A percentile compares a stretch with the other conserved stretches of the same genome.
These are phyloP conservation scores for Myxozyma mucilagina DNA, from an alignment of 805 yeast species.

Conservation along the genomic window DNA sequence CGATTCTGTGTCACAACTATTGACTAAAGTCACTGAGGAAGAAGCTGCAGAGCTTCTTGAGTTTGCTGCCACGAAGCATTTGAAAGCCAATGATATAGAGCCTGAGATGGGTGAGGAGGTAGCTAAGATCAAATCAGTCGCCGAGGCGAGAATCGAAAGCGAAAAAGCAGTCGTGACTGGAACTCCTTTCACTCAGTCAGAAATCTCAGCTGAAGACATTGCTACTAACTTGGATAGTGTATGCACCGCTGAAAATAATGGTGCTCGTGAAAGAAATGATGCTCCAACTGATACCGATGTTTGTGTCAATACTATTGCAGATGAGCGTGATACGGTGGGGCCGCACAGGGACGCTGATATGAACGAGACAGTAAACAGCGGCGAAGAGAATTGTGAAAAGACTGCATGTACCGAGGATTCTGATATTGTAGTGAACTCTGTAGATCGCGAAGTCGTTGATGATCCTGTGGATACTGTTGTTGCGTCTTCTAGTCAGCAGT, in stretches of 20 bases:
- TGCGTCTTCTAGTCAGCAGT: too few species aligned
- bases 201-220: not conserved
- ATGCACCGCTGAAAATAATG: not conserved
- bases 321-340: not conserved
- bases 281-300: too few species aligned
- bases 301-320: not conserved
- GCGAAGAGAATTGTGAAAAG: too few species aligned
- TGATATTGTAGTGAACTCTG: too few species aligned
- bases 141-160: not conserved
- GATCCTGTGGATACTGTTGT: too few species aligned
- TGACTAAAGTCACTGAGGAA: not conserved
- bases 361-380: too few species aligned
- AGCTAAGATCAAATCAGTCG: not conserved
- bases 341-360: not conserved
- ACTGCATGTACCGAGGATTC: too few species aligned
- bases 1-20: not conserved
- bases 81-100: not conserved
- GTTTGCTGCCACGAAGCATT: not conserved
- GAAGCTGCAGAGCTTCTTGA: constrained; percentile 6
- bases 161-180: too few species aligned
- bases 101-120: not conserved
- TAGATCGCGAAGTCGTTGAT: too few species aligned
- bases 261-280: not conserved
- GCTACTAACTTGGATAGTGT: not conserved
- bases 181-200: too few species aligned